These are phyloP conservation scores for Schizothecium vesticola DNA, from an alignment of 495 filamentous ascomycete species.

Conservation along the genomic window DNA sequence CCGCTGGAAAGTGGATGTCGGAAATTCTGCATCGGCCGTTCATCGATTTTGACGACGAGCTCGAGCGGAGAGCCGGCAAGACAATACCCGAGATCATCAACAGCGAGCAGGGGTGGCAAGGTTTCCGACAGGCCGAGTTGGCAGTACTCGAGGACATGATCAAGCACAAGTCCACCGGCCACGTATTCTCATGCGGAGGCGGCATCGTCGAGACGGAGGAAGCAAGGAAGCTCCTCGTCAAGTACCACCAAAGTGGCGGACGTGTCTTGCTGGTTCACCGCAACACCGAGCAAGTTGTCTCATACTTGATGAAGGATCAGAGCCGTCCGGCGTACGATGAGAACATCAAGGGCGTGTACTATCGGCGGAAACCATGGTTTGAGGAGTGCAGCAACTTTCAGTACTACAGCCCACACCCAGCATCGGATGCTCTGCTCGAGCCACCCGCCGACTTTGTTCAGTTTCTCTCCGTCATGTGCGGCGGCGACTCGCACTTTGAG, in stretches of 20 bases:
- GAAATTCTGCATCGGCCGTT: slow-evolving; percentile 68
- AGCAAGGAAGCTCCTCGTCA: slow-evolving; percentile 67
- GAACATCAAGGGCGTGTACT: slow-evolving; percentile 88
- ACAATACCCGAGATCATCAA: slow-evolving; percentile 83
- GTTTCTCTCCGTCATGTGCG: slow-evolving; percentile 70
- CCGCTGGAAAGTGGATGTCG: slow-evolving; percentile 77
- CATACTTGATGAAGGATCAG: slow-evolving; percentile 84
- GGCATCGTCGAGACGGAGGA: slow-evolving; percentile 86
- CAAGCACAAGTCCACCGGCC: slow-evolving; percentile 63
- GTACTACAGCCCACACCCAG: slow-evolving; percentile 71
- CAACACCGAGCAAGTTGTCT: slow-evolving; percentile 82
- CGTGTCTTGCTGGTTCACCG: slow-evolving; percentile 84
- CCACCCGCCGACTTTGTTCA: slow-evolving; percentile 72
- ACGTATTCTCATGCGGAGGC: slow-evolving; percentile 91
- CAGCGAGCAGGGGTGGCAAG: slow-evolving; percentile 71
- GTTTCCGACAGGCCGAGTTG: slow-evolving; percentile 78
- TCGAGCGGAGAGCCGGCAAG: slow-evolving; percentile 66
- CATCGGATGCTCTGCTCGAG: slow-evolving; percentile 51
- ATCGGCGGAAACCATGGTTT: slow-evolving; percentile 87
- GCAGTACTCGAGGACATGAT: slow-evolving; percentile 65
- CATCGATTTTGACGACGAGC: slow-evolving; percentile 79
- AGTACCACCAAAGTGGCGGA: slow-evolving; percentile 76
- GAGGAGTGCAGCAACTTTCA: slow-evolving; percentile 92
- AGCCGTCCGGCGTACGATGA: slow-evolving; percentile 89
- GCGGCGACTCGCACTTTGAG: slow-evolving; percentile 59